Conservation (phyloP, 305 asterid genomes). For the Fraxinus baroniana region DNA sequence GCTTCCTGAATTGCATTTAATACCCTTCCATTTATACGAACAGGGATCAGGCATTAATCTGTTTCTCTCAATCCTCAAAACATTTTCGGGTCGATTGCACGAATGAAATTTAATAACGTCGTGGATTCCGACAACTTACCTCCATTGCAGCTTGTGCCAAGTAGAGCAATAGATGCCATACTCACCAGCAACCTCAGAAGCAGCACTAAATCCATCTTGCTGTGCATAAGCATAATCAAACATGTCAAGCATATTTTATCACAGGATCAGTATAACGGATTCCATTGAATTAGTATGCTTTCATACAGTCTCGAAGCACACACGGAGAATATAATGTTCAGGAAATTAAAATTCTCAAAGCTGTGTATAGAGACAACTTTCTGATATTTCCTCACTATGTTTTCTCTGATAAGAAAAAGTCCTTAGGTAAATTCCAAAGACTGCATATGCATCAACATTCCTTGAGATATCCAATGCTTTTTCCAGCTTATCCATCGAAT, state of each 20-base stretch:
- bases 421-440: not conserved
- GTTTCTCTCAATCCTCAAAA: not conserved
- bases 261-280: not conserved
- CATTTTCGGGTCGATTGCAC: slow-evolving; percentile 31
- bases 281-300: not conserved
- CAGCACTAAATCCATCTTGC: not conserved
- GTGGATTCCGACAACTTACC: slow-evolving; percentile 15
- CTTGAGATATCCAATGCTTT: not conserved
- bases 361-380: not conserved
- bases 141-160: slow-evolving; percentile 20
- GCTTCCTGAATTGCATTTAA: not conserved
- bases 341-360: not conserved
- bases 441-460: not conserved
- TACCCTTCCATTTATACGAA: slow-evolving; percentile 16
- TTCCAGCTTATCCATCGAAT: not conserved
- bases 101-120: slow-evolving; percentile 24
- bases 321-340: not conserved
- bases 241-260: not conserved
- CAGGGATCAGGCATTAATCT: not conserved
- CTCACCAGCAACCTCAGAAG: slow-evolving; percentile 10
- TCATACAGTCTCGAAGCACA: not conserved
- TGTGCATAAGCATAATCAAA: not conserved
- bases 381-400: not conserved
- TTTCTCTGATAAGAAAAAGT: not conserved
- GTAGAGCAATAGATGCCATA: slow-evolving; percentile 11